phyloP scores from a whole-genome alignment of 805 yeast species.

The Priceomyces castillae region DNA sequence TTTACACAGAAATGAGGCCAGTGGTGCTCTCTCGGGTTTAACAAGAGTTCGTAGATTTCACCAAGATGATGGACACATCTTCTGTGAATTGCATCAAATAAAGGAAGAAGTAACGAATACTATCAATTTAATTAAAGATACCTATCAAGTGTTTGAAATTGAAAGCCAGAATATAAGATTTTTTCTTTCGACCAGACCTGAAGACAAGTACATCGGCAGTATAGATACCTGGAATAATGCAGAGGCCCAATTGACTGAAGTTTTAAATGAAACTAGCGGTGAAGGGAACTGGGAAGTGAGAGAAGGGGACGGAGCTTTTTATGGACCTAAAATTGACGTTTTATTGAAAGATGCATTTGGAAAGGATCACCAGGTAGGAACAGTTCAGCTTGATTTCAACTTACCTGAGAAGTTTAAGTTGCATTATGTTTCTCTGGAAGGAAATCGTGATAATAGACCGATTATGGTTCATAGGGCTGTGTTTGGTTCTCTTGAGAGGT shows the following conservation, averaged over 20 bases:
- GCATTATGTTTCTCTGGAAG: conserved; percentile 54
- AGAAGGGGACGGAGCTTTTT: conserved; percentile 95
- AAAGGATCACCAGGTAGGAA: conserved; percentile 90
- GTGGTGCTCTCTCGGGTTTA: conserved; percentile 90
- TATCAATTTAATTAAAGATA: conserved; percentile 67
- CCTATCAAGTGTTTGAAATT: conserved; percentile 69
- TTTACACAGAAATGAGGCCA: conserved; percentile 89
- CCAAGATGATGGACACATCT: conserved; percentile 97
- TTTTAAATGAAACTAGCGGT: conserved; percentile 46
- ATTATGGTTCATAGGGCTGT: conserved; percentile 97
- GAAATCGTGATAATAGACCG: conserved; percentile 59
- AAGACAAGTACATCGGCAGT: conserved; percentile 69
- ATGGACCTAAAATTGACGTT: conserved; percentile 95
- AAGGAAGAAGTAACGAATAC: conserved; percentile 69
- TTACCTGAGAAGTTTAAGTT: conserved; percentile 82
- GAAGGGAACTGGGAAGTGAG: conserved; percentile 67
- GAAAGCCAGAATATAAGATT: conserved; percentile 41
- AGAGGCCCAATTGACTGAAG: conserved; percentile 60
- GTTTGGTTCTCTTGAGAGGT: conserved; percentile 91
- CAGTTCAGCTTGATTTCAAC: conserved; percentile 93
- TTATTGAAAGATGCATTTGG: conserved; percentile 75
- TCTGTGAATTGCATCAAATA: conserved; percentile 79
- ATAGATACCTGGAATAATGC: conserved; percentile 79
- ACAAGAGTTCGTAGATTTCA: conserved; percentile 94
- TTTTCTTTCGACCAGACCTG: conserved; percentile 84